Conservation (phyloP, 1,284 basidiomycete species). For the Vanrija pseudolonga region DNA sequence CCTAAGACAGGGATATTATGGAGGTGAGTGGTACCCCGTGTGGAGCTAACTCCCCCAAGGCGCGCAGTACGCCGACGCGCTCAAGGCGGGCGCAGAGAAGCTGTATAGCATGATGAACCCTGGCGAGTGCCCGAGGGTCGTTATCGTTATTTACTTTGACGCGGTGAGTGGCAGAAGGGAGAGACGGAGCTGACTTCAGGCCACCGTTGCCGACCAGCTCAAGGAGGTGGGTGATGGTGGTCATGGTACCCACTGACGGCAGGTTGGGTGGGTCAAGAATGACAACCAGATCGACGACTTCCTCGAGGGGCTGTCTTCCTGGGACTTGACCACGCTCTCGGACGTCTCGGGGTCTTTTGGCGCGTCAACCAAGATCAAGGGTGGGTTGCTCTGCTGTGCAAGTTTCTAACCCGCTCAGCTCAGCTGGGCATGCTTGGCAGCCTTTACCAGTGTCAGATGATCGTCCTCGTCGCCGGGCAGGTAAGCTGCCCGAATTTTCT, state of each 20-base stretch:
- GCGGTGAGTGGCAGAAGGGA: constrained; percentile 16
- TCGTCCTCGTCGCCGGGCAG: constrained; percentile 11
- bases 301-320: constrained; percentile 19
- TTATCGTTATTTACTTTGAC: constrained; percentile 23
- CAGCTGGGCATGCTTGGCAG: constrained; percentile 5
- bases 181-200: neutral
- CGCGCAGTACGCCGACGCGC: neutral
- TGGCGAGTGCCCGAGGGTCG: constrained; percentile 1
- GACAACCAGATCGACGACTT: constrained; percentile 22
- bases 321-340: constrained; percentile 59
- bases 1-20: constrained; percentile 10
- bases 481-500: neutral
- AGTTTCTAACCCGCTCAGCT: constrained; percentile 1
- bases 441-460: constrained; percentile 12
- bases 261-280: constrained; percentile 4
- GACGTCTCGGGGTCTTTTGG: constrained; percentile 60
- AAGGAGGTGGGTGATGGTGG: neutral
- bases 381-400: constrained; percentile 2
- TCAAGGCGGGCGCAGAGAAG: constrained; percentile 2
- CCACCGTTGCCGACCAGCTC: neutral
- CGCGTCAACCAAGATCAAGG: constrained; percentile 17
- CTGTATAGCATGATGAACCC: neutral
- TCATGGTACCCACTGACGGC: neutral
- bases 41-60: neutral
- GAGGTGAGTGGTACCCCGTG: constrained; percentile 10